Base-by-base conservation (phyloP, 208 protist genomes). In the Acanthamoeba pearcei region DNA sequence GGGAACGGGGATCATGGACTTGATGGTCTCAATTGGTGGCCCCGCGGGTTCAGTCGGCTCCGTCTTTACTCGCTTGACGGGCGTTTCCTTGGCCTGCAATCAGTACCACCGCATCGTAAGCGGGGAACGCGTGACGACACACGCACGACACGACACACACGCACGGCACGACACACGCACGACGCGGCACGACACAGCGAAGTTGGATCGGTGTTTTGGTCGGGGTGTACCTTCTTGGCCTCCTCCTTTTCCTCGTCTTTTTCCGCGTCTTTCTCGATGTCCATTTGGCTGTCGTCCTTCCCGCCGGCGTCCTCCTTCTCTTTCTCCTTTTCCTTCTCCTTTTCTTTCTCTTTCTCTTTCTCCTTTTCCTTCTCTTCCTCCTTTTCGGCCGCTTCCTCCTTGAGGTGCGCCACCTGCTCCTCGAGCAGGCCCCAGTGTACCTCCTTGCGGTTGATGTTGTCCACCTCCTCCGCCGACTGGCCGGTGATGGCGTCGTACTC, bases 391-490 rank as follows among this genome's bases (percentile, higher is more conserved):
- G 86, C 62, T 53, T 68, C 86, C 35, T 51, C 86, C 55, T 68
- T 92, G 35, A 74, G 86, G 62, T 68, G 62, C 27, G 86, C 62
- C 60, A 74, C 64, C n/a, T 74, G 62, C n/a, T 92, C 86, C 86
- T 85, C 55, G 57, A 91, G 80, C 57, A 95, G 74, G 60, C 94
- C 94, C 94, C 94, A 95, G 35, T 95, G 90, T 3, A 90, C 74
- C 60, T 91, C 64, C 55, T 91, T 95, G 4, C 29, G 3, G 60
- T 95, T 85, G 55, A 95, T 90, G 78, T 66, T 88, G 35, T 88
- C 60, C 51, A 83, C 51, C 42, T 94, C 91, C 19, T 85, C 60
- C 17, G 55, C 60, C 53, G 86, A 57, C 8, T 78, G 55, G 1
- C 78, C 91, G 22, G 74, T 94, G 38, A 94, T 88, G 9, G 74